These are phyloP conservation scores for Trypanosoma congolense DNA, from an alignment of 208 protist species.

Conservation along the genomic window DNA sequence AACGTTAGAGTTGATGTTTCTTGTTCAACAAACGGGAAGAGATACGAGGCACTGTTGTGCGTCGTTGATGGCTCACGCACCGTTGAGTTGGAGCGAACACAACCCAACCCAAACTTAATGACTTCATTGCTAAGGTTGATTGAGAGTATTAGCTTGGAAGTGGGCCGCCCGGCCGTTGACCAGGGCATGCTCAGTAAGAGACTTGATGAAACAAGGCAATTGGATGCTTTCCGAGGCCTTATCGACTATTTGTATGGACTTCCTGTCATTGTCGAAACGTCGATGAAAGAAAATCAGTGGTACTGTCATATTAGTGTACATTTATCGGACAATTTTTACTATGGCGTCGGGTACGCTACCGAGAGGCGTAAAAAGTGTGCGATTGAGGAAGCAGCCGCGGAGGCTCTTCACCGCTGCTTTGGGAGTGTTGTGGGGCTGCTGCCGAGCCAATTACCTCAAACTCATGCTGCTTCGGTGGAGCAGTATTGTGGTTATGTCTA, in stretches of 20 bases:
- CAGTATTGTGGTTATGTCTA: conserved; percentile 21
- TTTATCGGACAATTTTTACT: conserved; percentile 30
- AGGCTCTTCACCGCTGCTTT: conserved; percentile 20
- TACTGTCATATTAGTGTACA: conserved; percentile 47
- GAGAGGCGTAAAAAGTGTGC: conserved; percentile 46
- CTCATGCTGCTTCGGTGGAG: not conserved
- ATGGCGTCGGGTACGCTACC: conserved; percentile 27
- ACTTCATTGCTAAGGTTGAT: conserved; percentile 15
- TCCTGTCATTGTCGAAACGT: conserved; percentile 17
- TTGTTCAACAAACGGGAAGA: not conserved
- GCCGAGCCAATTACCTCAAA: not conserved
- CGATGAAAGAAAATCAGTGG: conserved; percentile 29
- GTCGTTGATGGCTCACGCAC: conserved; percentile 17
- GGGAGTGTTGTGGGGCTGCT: not conserved
- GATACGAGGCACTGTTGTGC: conserved; percentile 20
- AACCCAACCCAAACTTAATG: conserved; percentile 3
- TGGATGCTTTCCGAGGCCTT: conserved; percentile 10
- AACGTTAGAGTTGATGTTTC: conserved; percentile 16
- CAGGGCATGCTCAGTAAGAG: not conserved
- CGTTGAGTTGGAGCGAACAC: conserved; percentile 21
- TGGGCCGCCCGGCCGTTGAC: conserved; percentile 11
- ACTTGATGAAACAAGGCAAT: conserved; percentile 1
- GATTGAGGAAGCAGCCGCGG: conserved; percentile 27
- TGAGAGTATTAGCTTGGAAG: conserved; percentile 10
- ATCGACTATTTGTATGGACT: conserved; percentile 22